A percentile compares a stretch with the other conserved stretches of the same genome.
Evolutionary conservation across 2,329 filamentous ascomycete species (phyloP).

Genomic region (Daldinia sp.): DNA sequence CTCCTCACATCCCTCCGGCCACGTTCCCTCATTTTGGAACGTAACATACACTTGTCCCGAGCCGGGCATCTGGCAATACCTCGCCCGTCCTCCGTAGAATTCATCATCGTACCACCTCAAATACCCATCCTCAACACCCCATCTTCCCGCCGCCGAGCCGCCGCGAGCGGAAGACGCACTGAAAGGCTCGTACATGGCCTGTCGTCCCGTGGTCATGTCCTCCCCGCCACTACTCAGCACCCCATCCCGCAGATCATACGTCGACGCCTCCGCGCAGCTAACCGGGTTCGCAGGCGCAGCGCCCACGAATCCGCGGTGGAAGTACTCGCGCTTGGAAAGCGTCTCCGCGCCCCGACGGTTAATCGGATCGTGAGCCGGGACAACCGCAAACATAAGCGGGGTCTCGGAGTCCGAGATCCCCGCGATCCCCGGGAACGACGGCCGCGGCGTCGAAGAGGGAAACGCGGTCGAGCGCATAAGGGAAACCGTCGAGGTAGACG

Average conservation of each 20-base stretch:
- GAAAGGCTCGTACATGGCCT: slow-evolving; percentile 32
- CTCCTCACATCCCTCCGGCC: slow-evolving; percentile 33
- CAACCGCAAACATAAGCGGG: slow-evolving; percentile 35
- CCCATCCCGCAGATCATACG: slow-evolving; percentile 40
- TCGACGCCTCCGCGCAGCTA: slow-evolving; percentile 38
- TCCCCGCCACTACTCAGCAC: slow-evolving; percentile 31
- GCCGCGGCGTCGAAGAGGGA: not conserved
- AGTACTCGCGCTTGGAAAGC: not conserved
- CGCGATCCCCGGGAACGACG: too few relatives aligned
- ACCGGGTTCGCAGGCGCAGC: slow-evolving; percentile 31
- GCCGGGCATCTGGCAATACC: slow-evolving; percentile 40
- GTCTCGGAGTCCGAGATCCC: slow-evolving; percentile 33
- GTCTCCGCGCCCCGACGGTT: not conserved
- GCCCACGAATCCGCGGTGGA: slow-evolving; percentile 35
- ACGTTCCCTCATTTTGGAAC: slow-evolving; percentile 25
- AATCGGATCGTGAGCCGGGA: slow-evolving; percentile 9
- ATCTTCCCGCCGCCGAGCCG: slow-evolving; percentile 12
- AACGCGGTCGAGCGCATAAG: not conserved
- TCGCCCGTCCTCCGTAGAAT: slow-evolving; percentile 40
- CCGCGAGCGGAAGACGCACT: not conserved
- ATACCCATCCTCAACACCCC: slow-evolving; percentile 31
- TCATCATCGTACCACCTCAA: slow-evolving; percentile 42
- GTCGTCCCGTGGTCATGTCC: slow-evolving; percentile 32
- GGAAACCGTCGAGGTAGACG: slow-evolving; percentile 1
- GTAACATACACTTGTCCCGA: slow-evolving; percentile 36